Evolutionary conservation across 225 moss, liverwort and hornwort genomes (phyloP).

Genomic region (Marchantia polymorpha): DNA sequence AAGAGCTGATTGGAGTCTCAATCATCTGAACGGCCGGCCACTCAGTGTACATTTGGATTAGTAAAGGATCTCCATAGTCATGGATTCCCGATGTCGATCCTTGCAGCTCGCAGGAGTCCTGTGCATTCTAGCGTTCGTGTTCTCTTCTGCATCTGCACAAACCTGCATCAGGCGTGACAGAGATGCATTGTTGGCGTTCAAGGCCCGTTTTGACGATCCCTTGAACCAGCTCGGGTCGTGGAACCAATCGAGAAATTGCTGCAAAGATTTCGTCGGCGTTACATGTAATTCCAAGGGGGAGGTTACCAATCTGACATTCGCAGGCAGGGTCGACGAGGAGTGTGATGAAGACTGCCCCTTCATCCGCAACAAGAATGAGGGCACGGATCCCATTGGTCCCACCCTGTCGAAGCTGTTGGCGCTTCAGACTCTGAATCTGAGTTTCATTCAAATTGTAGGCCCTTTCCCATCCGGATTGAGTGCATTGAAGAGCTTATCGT

Average conservation of each 20-base stretch:
- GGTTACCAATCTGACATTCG: conserved; percentile 12
- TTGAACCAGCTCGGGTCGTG: conserved; percentile 19
- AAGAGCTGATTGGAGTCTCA: neutral
- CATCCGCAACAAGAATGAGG: neutral
- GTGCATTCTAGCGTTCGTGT: neutral
- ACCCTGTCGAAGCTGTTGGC: conserved; percentile 20
- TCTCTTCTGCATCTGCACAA: conserved; percentile 1
- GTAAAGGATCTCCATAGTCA: neutral
- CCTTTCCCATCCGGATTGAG: conserved; percentile 20
- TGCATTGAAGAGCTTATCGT: conserved; percentile 8
- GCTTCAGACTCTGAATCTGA: conserved; percentile 20
- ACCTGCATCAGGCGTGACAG: conserved; percentile 20
- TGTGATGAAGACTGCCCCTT: conserved; percentile 28
- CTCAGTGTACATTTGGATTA: neutral
- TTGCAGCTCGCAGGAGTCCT: neutral
- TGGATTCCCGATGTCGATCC: neutral
- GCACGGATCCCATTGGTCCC: conserved; percentile 11
- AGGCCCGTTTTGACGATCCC: conserved; percentile 11
- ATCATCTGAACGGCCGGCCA: neutral
- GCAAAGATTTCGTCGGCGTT: conserved; percentile 20
- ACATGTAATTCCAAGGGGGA: conserved; percentile 19
- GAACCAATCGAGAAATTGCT: conserved; percentile 19
- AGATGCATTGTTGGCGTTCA: conserved; percentile 25
- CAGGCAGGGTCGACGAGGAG: neutral
- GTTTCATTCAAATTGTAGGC: neutral